These are phyloP conservation scores for Carex scoparia DNA, from an alignment of 176 grass and related monocot species.

Conservation along the genomic window DNA sequence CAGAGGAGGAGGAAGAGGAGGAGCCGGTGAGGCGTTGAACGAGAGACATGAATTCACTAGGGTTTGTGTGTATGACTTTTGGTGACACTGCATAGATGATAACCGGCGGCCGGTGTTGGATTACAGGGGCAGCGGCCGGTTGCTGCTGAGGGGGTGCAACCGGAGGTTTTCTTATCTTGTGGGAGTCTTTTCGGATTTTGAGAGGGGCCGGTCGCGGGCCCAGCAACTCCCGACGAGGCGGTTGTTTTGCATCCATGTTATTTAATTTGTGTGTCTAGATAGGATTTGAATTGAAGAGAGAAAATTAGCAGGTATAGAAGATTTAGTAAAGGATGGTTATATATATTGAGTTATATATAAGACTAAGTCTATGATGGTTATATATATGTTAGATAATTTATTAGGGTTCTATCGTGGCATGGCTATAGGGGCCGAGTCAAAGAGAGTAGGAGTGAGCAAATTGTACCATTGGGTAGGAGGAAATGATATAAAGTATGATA, in stretches of 20 bases:
- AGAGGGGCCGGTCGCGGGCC: conserved; percentile 43
- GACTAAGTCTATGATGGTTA: neutral
- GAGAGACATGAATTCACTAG: conserved; percentile 60
- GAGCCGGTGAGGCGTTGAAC: conserved; percentile 66
- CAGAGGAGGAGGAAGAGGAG: neutral
- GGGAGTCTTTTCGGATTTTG: conserved; percentile 31
- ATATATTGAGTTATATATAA: neutral
- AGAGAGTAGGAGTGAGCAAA: conserved; percentile 18
- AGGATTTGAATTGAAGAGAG: conserved; percentile 5
- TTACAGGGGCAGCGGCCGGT: neutral
- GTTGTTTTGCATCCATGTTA: conserved; percentile 1
- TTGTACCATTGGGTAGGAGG: neutral
- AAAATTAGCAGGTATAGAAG: neutral
- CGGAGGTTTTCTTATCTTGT: conserved; percentile 19
- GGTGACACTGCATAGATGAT: conserved; percentile 60
- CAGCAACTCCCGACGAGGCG: conserved; percentile 23
- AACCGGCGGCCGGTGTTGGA: conserved; percentile 32
- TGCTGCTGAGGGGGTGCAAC: conserved; percentile 19
- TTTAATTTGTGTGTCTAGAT: neutral
- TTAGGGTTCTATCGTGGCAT: neutral
- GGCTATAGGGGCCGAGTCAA: conserved; percentile 15
- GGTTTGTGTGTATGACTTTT: conserved; percentile 55
- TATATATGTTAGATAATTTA: neutral
- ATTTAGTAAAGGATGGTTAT: neutral
- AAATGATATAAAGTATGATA: neutral